phyloP scores from a whole-genome alignment of 2,329 filamentous ascomycete species.

The Chalaropsis thielavioides region DNA sequence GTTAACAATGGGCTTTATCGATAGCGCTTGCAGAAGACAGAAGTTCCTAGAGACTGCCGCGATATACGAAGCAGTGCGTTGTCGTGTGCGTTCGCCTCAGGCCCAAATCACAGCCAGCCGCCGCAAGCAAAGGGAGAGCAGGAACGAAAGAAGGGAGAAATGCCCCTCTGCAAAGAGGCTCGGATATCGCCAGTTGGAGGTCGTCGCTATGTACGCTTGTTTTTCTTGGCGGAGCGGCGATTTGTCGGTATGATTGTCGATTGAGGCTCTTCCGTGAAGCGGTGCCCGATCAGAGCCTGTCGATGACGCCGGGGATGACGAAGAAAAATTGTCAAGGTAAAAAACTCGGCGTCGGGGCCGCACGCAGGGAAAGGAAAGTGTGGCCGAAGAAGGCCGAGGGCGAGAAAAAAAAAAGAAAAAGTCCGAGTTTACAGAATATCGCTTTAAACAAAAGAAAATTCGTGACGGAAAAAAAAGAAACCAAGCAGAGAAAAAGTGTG shows the following conservation, averaged over 20 bases:
- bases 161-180: slow-evolving; percentile 2
- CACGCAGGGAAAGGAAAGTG: background rate
- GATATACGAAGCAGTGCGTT: too few relatives aligned
- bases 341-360: too few relatives aligned
- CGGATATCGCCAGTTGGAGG: background rate
- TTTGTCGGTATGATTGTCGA: too few relatives aligned
- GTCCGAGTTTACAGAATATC: background rate
- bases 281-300: too few relatives aligned
- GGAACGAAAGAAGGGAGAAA: background rate
- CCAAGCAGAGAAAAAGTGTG: too few relatives aligned
- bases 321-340: too few relatives aligned
- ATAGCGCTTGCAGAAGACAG: too few relatives aligned
- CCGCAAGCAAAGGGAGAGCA: background rate
- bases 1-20: too few relatives aligned
- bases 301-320: too few relatives aligned
- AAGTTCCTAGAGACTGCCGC: too few relatives aligned
- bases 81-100: too few relatives aligned
- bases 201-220: background rate
- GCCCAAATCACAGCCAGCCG: background rate
- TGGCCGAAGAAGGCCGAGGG: background rate
- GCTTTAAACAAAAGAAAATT: background rate
- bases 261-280: too few relatives aligned
- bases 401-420: background rate
- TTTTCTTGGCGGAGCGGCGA: background rate
- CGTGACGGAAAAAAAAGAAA: background rate